Base-by-base conservation (phyloP, 768 basidiomycete genomes). In the Glaciozyma martinii region DNA sequence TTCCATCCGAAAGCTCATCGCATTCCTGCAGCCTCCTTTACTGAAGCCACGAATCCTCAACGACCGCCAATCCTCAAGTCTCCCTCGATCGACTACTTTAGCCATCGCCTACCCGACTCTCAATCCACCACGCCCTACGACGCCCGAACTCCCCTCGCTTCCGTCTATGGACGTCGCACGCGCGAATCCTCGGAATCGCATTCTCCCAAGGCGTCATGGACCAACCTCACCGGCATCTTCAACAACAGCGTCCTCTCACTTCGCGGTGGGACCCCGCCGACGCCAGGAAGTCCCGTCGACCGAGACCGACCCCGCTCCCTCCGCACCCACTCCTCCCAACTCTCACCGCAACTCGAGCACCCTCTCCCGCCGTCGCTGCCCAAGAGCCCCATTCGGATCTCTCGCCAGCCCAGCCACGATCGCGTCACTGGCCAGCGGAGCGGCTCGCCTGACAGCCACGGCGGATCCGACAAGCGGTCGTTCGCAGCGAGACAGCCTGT, bases 151-250 rank as follows among this genome's bases (percentile, higher is more conserved):
- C 68, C 68, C 12, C 52, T 70, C 0, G 56, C 56, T 1, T 21
- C 23, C 29, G 32, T 23, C 33, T 56, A 40, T 33, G 27, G 50
- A 18, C 55, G 55, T 33, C 33, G 33, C 55, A 30, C 53, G 2
- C 43, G 61, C 57, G 59, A 60, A 37, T 53, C 53, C 6, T 40
- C 54, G 2, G 47, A 27, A 30, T 30, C 62, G 6, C 59, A 61
- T 25, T 66, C 65, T 37, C 61, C 62, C 7, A 59, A 60, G 30
- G 58, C 68, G 9, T 66, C 69, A 5, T 66, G 69, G 65, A 60
- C 63, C 8, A 70, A 70, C 49, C 58, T 70, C 7, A 55, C 62
- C 12, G 69, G 69, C 30, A 59, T 70, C 55, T 70, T 70, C 65
- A 70, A 66, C 53, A 42, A 54, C 23, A 44, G 50, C 55, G 65